phyloP scores from a whole-genome alignment of 768 basidiomycete species.

The Mycena kentingensis region DNA sequence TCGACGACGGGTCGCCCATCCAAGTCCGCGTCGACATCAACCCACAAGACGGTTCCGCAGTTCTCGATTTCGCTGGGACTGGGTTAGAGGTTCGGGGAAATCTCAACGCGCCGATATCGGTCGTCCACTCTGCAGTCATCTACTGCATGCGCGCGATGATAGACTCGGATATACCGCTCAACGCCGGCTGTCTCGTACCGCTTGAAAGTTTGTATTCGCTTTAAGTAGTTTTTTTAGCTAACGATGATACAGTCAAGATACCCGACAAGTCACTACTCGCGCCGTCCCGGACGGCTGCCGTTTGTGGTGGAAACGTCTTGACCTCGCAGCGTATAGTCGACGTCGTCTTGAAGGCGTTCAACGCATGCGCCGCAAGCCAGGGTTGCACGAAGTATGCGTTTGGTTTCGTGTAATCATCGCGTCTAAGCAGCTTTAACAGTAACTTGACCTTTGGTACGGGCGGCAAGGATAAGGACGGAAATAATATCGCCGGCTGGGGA shows the following conservation, averaged over 20 bases:
- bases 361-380: slow-evolving; percentile 89
- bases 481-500: slow-evolving; percentile 80
- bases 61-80: slow-evolving; percentile 84
- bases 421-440: slow-evolving; percentile 38
- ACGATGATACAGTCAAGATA: slow-evolving; percentile 60
- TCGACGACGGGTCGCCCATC: slow-evolving; percentile 88
- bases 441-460: slow-evolving; percentile 90
- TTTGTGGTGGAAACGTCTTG: slow-evolving; percentile 90
- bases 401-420: not conserved
- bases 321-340: slow-evolving; percentile 94
- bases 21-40: slow-evolving; percentile 77
- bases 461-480: slow-evolving; percentile 82
- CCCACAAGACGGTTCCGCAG: slow-evolving; percentile 69
- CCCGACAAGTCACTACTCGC: slow-evolving; percentile 77
- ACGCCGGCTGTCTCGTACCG: slow-evolving; percentile 91
- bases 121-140: slow-evolving; percentile 85
- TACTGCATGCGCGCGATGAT: slow-evolving; percentile 90
- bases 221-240: not conserved
- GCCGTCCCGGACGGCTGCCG: slow-evolving; percentile 85
- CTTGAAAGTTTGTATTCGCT: slow-evolving; percentile 57
- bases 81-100: slow-evolving; percentile 84
- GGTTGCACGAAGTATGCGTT: slow-evolving; percentile 83
- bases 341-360: slow-evolving; percentile 90
- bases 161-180: slow-evolving; percentile 85
- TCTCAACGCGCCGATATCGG: slow-evolving; percentile 82